Evolutionary conservation across 371 early-diverging fungal genomes (phyloP), one percentile per base, ranked within the genome.

Genomic region (Syncephalastrum monosporum): DNA sequence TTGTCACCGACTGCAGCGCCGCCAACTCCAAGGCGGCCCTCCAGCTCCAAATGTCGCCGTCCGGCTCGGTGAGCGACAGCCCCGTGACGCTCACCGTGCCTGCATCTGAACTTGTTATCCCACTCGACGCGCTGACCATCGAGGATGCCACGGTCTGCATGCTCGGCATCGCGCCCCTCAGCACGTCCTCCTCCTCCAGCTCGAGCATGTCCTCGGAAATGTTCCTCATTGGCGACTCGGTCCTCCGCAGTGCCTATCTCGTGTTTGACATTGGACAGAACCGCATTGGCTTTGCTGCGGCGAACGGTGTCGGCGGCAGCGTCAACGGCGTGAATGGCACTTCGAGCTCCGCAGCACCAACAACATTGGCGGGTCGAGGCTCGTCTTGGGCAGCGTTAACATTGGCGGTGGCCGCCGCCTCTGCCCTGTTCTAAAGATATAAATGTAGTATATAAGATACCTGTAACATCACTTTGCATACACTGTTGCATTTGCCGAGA

Each of bases 251-350:
- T 38, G 58, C 64, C 27, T 79, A 79, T 33, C 55, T 73, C 38
- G 76, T 74, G 1, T 79, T 69, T 65, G 79, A 79, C 59, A 63
- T 70, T 54, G 69, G 51, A 1, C 61, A 70, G 3, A 63, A 69
- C 17, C 60, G 61, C 17, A 45, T 79, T 1, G 79, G 79, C 50
- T 62, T 79, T 54, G 79, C 74, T 19, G 49, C 70, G 25, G 74
- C 79, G 17, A 49, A 55, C 4, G 67, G 68, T 38, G 47, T 63
- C 0, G 55, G 42, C 13, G 66, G 72, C 16, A 43, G 55, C 44
- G 72, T 77, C 4, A 53, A 64, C 56, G 69, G 71, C 27, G 57
- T 56, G 38, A 33, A 33, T 33, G 38, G 38, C 38, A 33, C 33
- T 14, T 10, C 25, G 55, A 29, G 16, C 17, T 48, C 16, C 16